Evolutionary conservation across 2,329 filamentous ascomycete genomes (phyloP).

Genomic region (Proliferodiscus dingleyae): DNA sequence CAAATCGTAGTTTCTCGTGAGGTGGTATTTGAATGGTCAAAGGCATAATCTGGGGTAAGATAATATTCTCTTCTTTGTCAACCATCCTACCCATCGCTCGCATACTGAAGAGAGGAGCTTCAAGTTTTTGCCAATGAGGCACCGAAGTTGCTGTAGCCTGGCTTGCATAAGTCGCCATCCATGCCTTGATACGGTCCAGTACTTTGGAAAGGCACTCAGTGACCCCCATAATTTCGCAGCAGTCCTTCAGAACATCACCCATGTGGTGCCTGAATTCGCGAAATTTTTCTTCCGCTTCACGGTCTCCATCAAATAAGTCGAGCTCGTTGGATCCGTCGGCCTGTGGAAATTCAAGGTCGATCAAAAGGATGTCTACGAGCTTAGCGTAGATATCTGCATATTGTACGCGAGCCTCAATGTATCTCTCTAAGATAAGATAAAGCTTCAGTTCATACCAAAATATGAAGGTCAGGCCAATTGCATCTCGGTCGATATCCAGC

Average conservation of each 20-base stretch:
- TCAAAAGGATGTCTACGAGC: conserved; percentile 88
- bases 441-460: conserved; percentile 99
- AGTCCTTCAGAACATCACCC: conserved; percentile 96
- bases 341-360: conserved; percentile 80
- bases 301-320: conserved; percentile 92
- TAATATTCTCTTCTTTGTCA: conserved; percentile 76
- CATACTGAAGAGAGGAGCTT: conserved; percentile 92
- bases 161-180: conserved; percentile 78
- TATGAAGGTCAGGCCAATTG: conserved; percentile 87
- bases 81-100: conserved; percentile 97
- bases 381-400: conserved; percentile 79
- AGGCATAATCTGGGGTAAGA: conserved; percentile 88
- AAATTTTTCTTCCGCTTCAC: conserved; percentile 95
- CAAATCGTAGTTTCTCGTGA: conserved; percentile 97
- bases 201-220: conserved; percentile 88
- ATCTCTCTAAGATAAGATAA: conserved; percentile 85
- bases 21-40: conserved; percentile 89
- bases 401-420: conserved; percentile 73
- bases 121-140: conserved; percentile 92
- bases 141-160: conserved; percentile 71
- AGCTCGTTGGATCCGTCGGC: conserved; percentile 64
- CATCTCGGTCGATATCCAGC: conserved; percentile 82
- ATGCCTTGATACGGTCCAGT: conserved; percentile 76
- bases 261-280: conserved; percentile 94
- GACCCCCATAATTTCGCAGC: conserved; percentile 92